phyloP scores from a whole-genome alignment of 495 filamentous ascomycete genomes.

The Neurospora hispaniola region DNA sequence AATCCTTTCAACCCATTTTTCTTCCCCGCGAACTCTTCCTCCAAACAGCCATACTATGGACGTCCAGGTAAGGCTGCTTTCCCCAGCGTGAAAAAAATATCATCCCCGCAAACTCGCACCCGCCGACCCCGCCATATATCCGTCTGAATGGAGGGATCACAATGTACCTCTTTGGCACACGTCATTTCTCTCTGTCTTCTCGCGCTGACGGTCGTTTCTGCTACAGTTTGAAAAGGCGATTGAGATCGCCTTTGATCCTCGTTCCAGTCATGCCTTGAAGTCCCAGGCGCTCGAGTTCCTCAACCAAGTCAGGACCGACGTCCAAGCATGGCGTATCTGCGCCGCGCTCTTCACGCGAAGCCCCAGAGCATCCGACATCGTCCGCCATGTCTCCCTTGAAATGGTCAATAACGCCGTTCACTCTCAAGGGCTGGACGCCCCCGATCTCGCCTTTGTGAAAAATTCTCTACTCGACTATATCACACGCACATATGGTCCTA shows the following conservation, averaged over 20 bases:
- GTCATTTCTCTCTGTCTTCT: background rate
- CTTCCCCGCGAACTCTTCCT: background rate
- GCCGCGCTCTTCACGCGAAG: conserved; percentile 69
- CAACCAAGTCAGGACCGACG: conserved; percentile 65
- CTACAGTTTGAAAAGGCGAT: conserved; percentile 81
- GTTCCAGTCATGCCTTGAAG: conserved; percentile 63
- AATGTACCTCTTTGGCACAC: background rate
- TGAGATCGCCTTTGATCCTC: conserved; percentile 75
- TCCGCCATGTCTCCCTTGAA: conserved; percentile 80
- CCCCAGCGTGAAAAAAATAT: background rate
- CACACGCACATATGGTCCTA: conserved; percentile 54
- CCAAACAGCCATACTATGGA: conserved; percentile 16
- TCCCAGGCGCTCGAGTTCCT: conserved; percentile 80
- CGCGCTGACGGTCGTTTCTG: conserved; percentile 6
- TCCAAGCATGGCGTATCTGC: conserved; percentile 78
- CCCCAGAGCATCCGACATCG: conserved; percentile 71
- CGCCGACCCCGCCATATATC: conserved; percentile 10
- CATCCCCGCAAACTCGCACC: background rate
- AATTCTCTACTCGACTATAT: conserved; percentile 71
- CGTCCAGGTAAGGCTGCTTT: conserved; percentile 18
- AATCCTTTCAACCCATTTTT: background rate
- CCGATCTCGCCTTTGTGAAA: conserved; percentile 57
- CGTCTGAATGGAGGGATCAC: background rate
- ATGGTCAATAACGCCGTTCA: conserved; percentile 86
- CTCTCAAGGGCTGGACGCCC: conserved; percentile 53